A percentile compares a stretch with the other conserved stretches of the same genome.
Evolutionary conservation across 176 grass and related monocot genomes (phyloP).

Genomic region (Pontederia crassipes): DNA sequence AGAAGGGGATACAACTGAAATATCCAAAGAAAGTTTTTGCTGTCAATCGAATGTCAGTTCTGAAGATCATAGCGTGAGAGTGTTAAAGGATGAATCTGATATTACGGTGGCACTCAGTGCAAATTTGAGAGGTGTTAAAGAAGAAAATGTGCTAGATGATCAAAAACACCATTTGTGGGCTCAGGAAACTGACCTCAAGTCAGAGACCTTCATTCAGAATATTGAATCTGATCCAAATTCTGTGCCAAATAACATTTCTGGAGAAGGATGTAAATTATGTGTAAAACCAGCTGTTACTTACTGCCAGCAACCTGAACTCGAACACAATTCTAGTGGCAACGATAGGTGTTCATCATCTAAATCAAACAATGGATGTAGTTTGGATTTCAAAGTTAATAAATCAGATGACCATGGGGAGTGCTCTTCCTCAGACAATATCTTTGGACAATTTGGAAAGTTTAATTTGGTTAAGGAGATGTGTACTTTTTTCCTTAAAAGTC

Average conservation of each 20-base stretch:
- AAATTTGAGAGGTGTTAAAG: slow-evolving; percentile 17
- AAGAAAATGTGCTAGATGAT: slow-evolving; percentile 15
- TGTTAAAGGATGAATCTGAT: not conserved
- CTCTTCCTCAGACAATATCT: slow-evolving; percentile 32
- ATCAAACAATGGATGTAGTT: slow-evolving; percentile 23
- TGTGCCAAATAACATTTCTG: not conserved
- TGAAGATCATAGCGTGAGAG: slow-evolving; percentile 26
- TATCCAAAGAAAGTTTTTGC: slow-evolving; percentile 9
- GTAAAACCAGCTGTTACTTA: not conserved
- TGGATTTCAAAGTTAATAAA: slow-evolving; percentile 21
- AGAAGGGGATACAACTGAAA: slow-evolving; percentile 27
- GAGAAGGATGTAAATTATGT: not conserved
- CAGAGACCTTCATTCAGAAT: not conserved
- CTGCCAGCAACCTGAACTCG: not conserved
- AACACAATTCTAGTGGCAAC: slow-evolving; percentile 17
- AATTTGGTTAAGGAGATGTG: slow-evolving; percentile 61
- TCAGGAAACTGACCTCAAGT: not conserved
- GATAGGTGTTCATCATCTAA: slow-evolving; percentile 10
- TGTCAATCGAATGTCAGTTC: slow-evolving; percentile 13
- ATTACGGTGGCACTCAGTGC: slow-evolving; percentile 11
- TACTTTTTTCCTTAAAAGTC: slow-evolving; percentile 47
- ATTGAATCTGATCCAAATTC: not conserved
- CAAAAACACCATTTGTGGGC: not conserved
- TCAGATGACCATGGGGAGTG: slow-evolving; percentile 32
- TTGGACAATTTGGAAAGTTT: slow-evolving; percentile 27